Evolutionary conservation across 2,329 filamentous ascomycete genomes (phyloP), one percentile per base, ranked within the genome.

Genomic region (Colletotrichum incanum): DNA sequence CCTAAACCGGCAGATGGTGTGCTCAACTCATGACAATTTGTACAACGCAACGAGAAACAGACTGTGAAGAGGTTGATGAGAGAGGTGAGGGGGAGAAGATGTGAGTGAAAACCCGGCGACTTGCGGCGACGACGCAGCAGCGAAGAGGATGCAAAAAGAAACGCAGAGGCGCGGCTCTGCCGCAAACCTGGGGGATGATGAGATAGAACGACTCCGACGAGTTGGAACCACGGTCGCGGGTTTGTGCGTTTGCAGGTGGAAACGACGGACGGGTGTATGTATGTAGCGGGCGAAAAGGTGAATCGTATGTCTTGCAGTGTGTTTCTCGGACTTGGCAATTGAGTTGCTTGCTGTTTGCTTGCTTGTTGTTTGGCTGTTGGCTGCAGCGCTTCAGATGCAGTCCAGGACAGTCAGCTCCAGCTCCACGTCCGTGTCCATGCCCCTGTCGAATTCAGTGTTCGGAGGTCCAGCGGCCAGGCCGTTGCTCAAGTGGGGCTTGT

Each of bases 11-110:
- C 56, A 39, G 37, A 67, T 2, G 41, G 55, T 34, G 45, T 49
- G 50, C 68, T 71, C 64, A 71, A 71, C 64, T 55, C 68, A 71
- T 71, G 56, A 71, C 68, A 67, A 71, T 55, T 7, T 49, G 41
- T n/a, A 61, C 37, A 37, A 18, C 39, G 49, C 55, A 37, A 34
- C 6, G 39, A 34, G 26, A 55, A 39, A 61, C 39, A 67, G 50
- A 54, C 39, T 55, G 67, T 49, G 50, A 56, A 28, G 47, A 37
- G n/a, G 41, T 31, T n/a, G 41, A 39, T n/a, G 37, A 26, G 31
- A 45, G 52, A 50, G 34, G 23, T 18, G 28, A 28, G 50, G 6
- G 56, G 31, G 39, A 62, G 39, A 18, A 45, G 28, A 16, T 41
- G 60, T 34, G 34, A 41, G 34, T 16, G n/a, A 41, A 68, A 39